Evolutionary conservation across 441 rosid genomes (phyloP), one percentile per base, ranked within the genome.

Genomic region (Mallotus repandus): DNA sequence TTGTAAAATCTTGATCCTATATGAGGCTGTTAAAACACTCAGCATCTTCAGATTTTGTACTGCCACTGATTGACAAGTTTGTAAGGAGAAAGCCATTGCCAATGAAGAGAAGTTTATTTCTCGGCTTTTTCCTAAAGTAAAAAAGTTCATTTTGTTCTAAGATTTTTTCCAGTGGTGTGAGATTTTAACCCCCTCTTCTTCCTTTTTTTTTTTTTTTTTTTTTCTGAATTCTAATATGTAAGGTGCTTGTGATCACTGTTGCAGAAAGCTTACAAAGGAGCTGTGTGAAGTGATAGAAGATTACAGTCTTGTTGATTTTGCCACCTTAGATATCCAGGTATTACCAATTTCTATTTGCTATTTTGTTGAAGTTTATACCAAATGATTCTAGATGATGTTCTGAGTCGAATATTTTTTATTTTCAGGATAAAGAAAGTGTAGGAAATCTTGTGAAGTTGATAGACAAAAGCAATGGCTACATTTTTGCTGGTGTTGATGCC

Each of bases 291-390:
- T 90, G 71, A 80, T 95, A 64, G 97, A 93, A 81, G 86, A 90
- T 76, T 86, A 77, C 65, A 69, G 91, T 81, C 89, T 93, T 69
- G 97, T 93, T 38, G 80, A 85, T 83, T 95, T 95, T 77, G 80
- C 97, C 48, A 93, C 99, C 71, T 81, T 93, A 71, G 97, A 95
- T 77, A 91, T 93, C 79, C 97, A 95, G 99, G 98, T 81, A 75
- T 65, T 65, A 80, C 49, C 13, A 53, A 22, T 68, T 74, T 79
- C 62, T 72, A 69, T 69, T 25, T 19, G 5, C 25, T 62, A 46
- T 56, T 66, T 43, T 55, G 50, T 68, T 25, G 50, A 65, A 60
- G 70, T 66, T 64, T 65, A 61, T 72, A 49, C 63, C 45, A 66
- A 74, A 38, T 75, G 46, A 60, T 75, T 74, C 43, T 50, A 10